phyloP scores from a whole-genome alignment of 2,329 filamentous ascomycete genomes.

The Trichoderma simmonsii region DNA sequence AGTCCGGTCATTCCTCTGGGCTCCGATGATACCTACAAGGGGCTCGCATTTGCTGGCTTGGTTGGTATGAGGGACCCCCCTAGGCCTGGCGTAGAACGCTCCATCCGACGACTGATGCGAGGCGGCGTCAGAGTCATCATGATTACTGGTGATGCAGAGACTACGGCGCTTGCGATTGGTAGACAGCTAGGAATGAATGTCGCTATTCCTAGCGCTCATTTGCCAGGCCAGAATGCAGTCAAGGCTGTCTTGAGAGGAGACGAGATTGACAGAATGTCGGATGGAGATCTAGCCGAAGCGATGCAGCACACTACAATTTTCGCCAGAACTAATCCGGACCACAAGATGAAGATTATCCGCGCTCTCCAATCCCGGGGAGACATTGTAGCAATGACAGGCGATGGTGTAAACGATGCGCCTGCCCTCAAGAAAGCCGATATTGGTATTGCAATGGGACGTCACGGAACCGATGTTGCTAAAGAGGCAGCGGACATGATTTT shows the following conservation, averaged over 20 bases:
- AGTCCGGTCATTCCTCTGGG: slow-evolving; percentile 41
- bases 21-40: slow-evolving; percentile 71
- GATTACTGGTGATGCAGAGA: slow-evolving; percentile 97
- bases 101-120: slow-evolving; percentile 85
- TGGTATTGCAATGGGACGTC: slow-evolving; percentile 91
- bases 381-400: slow-evolving; percentile 98
- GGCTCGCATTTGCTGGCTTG: slow-evolving; percentile 83
- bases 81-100: slow-evolving; percentile 81
- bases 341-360: slow-evolving; percentile 95
- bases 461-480: slow-evolving; percentile 96
- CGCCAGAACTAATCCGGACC: slow-evolving; percentile 91
- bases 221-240: slow-evolving; percentile 55
- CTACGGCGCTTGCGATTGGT: slow-evolving; percentile 90
- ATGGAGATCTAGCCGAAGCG: slow-evolving; percentile 76
- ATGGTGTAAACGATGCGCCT: slow-evolving; percentile 96
- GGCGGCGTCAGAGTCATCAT: slow-evolving; percentile 97
- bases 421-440: slow-evolving; percentile 97
- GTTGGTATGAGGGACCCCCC: slow-evolving; percentile 98
- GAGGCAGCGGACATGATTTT: slow-evolving; percentile 93
- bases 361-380: slow-evolving; percentile 90
- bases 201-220: slow-evolving; percentile 50
- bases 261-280: slow-evolving; percentile 89
- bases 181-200: slow-evolving; percentile 94
- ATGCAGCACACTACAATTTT: slow-evolving; percentile 92
- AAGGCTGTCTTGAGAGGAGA: slow-evolving; percentile 79